phyloP scores from a whole-genome alignment of 495 filamentous ascomycete genomes.

The Daldinia caldariorum region DNA sequence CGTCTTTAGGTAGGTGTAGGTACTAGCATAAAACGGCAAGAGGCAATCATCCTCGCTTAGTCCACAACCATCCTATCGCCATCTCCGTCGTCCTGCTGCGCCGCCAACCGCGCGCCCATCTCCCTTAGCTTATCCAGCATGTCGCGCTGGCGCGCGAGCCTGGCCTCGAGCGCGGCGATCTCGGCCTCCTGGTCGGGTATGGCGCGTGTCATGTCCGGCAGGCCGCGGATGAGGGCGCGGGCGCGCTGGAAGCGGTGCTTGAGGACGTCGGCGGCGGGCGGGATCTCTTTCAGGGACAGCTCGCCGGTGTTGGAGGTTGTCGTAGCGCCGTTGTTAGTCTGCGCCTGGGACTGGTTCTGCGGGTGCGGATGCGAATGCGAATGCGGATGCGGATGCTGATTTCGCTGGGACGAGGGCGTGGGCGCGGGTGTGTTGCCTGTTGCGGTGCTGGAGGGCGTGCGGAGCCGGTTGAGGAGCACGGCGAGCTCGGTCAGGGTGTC shows the following conservation, averaged over 20 bases:
- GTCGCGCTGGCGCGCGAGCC: constrained; percentile 66
- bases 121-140: constrained; percentile 58
- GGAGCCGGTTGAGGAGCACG: constrained; percentile 77
- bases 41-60: too few relatives aligned
- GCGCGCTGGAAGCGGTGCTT: constrained; percentile 85
- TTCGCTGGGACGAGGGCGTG: too few relatives aligned
- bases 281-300: constrained; percentile 80
- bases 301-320: constrained; percentile 38
- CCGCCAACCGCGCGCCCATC: constrained; percentile 53
- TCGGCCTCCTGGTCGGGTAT: constrained; percentile 82
- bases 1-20: not conserved
- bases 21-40: too few relatives aligned
- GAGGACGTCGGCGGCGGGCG: constrained; percentile 74
- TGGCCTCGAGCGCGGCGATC: constrained; percentile 77
- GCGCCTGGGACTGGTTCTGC: constrained; percentile 43
- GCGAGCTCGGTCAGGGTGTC: constrained; percentile 87
- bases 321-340: constrained; percentile 40
- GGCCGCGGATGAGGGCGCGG: constrained; percentile 67
- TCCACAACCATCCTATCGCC: constrained; percentile 32
- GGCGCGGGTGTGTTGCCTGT: constrained; percentile 20
- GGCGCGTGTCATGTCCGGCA: constrained; percentile 80
- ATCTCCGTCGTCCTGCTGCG: constrained; percentile 44
- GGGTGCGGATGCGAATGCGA: constrained; percentile 48
- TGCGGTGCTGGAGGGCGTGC: constrained; percentile 50
- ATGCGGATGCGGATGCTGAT: too few relatives aligned